Evolutionary conservation across 495 filamentous ascomycete genomes (phyloP).

Genomic region (Pseudomonodictys pantanalensis): DNA sequence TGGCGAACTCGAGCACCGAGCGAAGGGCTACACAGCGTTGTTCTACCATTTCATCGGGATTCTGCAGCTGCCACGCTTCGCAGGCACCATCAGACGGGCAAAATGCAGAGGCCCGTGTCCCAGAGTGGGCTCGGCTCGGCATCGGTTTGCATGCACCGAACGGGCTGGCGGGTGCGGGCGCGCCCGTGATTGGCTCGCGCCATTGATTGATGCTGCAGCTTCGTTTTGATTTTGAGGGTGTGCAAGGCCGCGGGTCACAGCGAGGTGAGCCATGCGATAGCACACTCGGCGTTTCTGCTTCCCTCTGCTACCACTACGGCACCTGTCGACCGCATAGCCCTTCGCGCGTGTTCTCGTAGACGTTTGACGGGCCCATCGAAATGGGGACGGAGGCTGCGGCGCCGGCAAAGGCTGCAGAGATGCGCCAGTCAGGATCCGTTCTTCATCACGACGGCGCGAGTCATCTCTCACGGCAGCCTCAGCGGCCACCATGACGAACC

Average conservation of each 20-base stretch:
- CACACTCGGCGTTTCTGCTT: neutral
- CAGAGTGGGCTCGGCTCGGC: neutral
- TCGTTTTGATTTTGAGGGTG: neutral
- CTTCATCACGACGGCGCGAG: too few species aligned
- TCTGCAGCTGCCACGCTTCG: too few species aligned
- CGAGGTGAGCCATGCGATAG: too few species aligned
- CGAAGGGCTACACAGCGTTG: neutral
- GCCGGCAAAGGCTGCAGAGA: too few species aligned
- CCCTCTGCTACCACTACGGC: neutral
- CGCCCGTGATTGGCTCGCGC: neutral
- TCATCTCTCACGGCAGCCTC: neutral
- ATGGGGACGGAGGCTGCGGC: too few species aligned
- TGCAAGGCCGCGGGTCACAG: neutral
- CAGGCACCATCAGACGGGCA: neutral
- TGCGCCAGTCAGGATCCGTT: too few species aligned
- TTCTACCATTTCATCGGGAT: neutral
- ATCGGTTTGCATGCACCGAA: neutral
- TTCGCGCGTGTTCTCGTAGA: too few species aligned
- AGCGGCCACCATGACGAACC: neutral
- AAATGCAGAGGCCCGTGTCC: neutral
- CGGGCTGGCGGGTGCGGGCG: constrained; percentile 1
- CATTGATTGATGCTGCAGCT: neutral
- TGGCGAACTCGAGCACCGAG: neutral
- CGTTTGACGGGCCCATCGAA: too few species aligned
- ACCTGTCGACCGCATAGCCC: too few species aligned